These are phyloP conservation scores for Microcos paniculata DNA, from an alignment of 345 rosid species.

Conservation along the genomic window DNA sequence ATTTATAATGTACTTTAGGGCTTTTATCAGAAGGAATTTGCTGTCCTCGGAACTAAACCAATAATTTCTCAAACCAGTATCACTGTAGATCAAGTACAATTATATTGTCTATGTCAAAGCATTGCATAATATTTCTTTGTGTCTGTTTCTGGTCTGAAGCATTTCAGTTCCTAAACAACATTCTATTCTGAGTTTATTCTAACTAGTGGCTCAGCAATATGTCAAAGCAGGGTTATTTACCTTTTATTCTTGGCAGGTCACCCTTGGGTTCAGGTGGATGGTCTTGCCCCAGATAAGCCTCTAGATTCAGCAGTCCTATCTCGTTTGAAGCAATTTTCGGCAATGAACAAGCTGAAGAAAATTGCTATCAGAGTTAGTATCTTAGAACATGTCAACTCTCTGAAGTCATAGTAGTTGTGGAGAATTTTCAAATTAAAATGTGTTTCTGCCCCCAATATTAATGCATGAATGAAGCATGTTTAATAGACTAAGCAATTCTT, in stretches of 20 bases:
- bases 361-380: slow-evolving; percentile 79
- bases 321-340: slow-evolving; percentile 91
- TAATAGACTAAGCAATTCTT: neutral
- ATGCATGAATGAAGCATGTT: neutral
- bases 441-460: neutral
- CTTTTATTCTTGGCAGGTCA: slow-evolving; percentile 57
- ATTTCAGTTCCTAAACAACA: neutral
- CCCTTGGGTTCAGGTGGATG: slow-evolving; percentile 90
- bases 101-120: neutral
- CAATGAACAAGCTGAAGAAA: slow-evolving; percentile 95
- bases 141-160: neutral
- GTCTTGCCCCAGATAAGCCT: slow-evolving; percentile 91
- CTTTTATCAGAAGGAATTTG: neutral
- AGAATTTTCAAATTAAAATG: slow-evolving; percentile 2
- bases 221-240: neutral
- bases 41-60: neutral
- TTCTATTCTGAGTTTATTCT: neutral
- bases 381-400: neutral
- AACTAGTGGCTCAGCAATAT: neutral
- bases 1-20: neutral
- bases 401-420: neutral
- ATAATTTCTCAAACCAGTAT: neutral
- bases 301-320: slow-evolving; percentile 87
- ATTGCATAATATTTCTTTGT: neutral
- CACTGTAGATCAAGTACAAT: neutral